A percentile compares a stretch with the other conserved stretches of the same genome.
These are phyloP conservation scores for Cerioporus squamosus DNA, from an alignment of 1,284 basidiomycete species.

Conservation along the genomic window DNA sequence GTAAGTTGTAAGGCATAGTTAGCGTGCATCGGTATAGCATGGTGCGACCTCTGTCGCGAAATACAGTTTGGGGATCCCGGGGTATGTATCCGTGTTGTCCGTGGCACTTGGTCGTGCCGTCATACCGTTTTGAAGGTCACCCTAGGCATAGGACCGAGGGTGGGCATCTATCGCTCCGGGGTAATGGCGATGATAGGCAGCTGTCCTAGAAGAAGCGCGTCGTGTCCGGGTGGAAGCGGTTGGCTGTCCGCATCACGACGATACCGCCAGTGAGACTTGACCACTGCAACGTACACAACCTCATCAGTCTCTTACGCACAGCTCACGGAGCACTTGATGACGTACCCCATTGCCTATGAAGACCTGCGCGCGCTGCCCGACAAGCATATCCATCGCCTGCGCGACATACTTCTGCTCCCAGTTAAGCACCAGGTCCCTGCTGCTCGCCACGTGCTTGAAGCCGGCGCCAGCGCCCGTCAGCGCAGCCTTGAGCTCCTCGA, in stretches of 20 bases:
- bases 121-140: background rate
- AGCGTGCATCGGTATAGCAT: background rate
- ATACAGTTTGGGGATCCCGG: too few species aligned
- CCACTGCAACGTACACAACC: slow-evolving; percentile 50
- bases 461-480: slow-evolving; percentile 32
- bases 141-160: background rate
- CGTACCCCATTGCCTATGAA: slow-evolving; percentile 53
- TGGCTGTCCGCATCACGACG: slow-evolving; percentile 56
- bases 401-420: slow-evolving; percentile 44
- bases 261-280: slow-evolving; percentile 63
- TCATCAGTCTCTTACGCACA: background rate
- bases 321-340: background rate
- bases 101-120: background rate
- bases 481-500: slow-evolving; percentile 46
- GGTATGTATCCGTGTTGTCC: background rate
- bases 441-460: slow-evolving; percentile 34
- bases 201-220: slow-evolving; percentile 30
- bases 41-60: background rate
- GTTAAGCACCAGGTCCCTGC: slow-evolving; percentile 41
- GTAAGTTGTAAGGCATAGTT: background rate
- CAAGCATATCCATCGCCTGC: slow-evolving; percentile 49
- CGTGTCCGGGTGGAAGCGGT: slow-evolving; percentile 27
- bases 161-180: too few species aligned
- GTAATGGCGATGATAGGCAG: background rate
- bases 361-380: slow-evolving; percentile 46